Evolutionary conservation across 768 basidiomycete genomes (phyloP).

Genomic region (Lactifluus subvellereus): DNA sequence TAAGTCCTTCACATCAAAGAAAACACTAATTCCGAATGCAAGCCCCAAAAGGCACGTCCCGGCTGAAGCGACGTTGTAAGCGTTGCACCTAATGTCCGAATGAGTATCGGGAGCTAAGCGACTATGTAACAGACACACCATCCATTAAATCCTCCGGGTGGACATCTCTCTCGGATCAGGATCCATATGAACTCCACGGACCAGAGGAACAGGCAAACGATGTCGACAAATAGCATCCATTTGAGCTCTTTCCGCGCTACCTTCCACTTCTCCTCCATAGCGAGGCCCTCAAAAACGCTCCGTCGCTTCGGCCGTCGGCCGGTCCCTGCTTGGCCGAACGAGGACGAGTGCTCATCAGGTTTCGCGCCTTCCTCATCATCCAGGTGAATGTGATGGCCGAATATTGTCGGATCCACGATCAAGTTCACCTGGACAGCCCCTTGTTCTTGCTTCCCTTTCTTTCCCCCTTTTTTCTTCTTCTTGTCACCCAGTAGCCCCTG

Average conservation of each 20-base stretch:
- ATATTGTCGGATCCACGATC: slow-evolving; percentile 62
- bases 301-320: slow-evolving; percentile 38
- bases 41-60: slow-evolving; percentile 53
- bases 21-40: slow-evolving; percentile 49
- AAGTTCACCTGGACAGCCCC: slow-evolving; percentile 66
- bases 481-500: slow-evolving; percentile 44
- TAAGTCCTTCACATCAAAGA: slow-evolving; percentile 64
- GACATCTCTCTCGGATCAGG: slow-evolving; percentile 56
- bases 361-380: slow-evolving; percentile 35
- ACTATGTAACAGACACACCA: slow-evolving; percentile 41
- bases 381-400: slow-evolving; percentile 33
- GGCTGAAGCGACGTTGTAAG: slow-evolving; percentile 62
- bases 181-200: slow-evolving; percentile 54
- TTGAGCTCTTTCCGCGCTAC: slow-evolving; percentile 47
- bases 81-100: slow-evolving; percentile 51
- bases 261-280: slow-evolving; percentile 61
- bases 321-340: slow-evolving; percentile 31
- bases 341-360: slow-evolving; percentile 32
- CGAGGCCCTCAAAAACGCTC: slow-evolving; percentile 53
- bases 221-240: slow-evolving; percentile 48
- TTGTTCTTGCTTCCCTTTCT: slow-evolving; percentile 29
- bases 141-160: slow-evolving; percentile 54
- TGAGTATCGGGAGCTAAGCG: slow-evolving; percentile 11
- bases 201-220: slow-evolving; percentile 46
- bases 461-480: slow-evolving; percentile 39